Percentiles rank a stretch among this genome's conserved stretches.
phyloP scores from a whole-genome alignment of 2,329 filamentous ascomycete species.

The Malbranchea zuffiana region DNA sequence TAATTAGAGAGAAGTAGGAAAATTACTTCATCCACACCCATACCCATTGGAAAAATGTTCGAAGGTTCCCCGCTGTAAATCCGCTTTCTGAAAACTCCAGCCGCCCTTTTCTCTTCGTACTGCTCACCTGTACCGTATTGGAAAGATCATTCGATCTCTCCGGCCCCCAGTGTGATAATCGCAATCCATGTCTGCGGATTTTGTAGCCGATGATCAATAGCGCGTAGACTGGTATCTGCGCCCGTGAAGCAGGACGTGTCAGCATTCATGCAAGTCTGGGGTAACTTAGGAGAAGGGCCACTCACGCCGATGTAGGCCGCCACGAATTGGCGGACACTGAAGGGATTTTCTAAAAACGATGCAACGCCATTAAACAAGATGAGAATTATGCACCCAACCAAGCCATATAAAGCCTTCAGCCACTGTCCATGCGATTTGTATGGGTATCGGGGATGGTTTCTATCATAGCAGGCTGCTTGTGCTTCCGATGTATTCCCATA shows the following conservation, averaged over 20 bases:
- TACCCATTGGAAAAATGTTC: conserved; percentile 25
- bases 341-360: conserved; percentile 20
- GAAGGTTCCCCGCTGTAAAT: conserved; percentile 24
- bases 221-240: conserved; percentile 29
- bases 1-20: too few relatives aligned
- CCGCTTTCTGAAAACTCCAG: conserved; percentile 29
- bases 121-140: conserved; percentile 29
- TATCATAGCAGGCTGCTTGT: conserved; percentile 16
- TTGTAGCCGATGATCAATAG: conserved; percentile 32
- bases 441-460: conserved; percentile 20
- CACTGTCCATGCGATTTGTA: conserved; percentile 23
- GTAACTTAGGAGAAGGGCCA: conserved; percentile 4
- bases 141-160: conserved; percentile 29
- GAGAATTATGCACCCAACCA: conserved; percentile 17
- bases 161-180: conserved; percentile 26
- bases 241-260: neutral
- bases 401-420: conserved; percentile 20
- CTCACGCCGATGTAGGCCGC: conserved; percentile 34
- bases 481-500: conserved; percentile 30
- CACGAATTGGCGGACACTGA: conserved; percentile 28
- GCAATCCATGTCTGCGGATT: conserved; percentile 28
- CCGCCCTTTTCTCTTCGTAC: conserved; percentile 25
- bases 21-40: conserved; percentile 32
- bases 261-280: neutral
- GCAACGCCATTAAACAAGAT: conserved; percentile 18